These are phyloP conservation scores for Saccharomycopsis selenospora DNA, from an alignment of 805 yeast genomes.

Conservation along the genomic window DNA sequence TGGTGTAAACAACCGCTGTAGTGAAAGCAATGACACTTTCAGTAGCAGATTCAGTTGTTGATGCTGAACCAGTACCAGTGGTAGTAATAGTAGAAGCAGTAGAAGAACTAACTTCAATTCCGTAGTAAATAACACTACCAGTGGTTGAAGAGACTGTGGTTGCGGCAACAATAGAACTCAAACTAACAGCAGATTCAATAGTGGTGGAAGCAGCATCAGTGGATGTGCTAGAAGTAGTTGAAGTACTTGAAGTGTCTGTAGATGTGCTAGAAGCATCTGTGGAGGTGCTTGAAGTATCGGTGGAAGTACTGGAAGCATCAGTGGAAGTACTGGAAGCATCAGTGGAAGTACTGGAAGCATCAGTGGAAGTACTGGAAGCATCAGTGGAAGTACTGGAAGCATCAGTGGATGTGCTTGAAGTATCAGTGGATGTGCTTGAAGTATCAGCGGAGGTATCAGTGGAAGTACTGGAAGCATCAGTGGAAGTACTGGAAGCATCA, in stretches of 20 bases:
- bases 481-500: background rate
- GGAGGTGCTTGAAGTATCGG: background rate
- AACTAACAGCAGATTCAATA: conserved; percentile 26
- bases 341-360: background rate
- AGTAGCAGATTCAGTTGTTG: background rate
- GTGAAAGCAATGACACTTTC: background rate
- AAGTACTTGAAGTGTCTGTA: background rate
- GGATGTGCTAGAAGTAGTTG: background rate
- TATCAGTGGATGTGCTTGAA: background rate
- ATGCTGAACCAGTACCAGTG: background rate
- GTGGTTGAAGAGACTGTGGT: too few relatives aligned
- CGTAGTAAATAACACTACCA: too few relatives aligned
- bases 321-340: background rate
- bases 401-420: background rate
- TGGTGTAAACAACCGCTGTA: background rate
- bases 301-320: background rate
- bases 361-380: background rate
- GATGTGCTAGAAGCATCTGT: conserved; percentile 1
- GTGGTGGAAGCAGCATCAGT: background rate
- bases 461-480: background rate
- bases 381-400: background rate
- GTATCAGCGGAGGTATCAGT: background rate
- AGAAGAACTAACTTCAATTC: background rate
- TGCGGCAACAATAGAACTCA: too few relatives aligned
- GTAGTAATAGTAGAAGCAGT: background rate